These are phyloP conservation scores for Colletotrichum lupini DNA, from an alignment of 2,329 filamentous ascomycete genomes.

Conservation along the genomic window DNA sequence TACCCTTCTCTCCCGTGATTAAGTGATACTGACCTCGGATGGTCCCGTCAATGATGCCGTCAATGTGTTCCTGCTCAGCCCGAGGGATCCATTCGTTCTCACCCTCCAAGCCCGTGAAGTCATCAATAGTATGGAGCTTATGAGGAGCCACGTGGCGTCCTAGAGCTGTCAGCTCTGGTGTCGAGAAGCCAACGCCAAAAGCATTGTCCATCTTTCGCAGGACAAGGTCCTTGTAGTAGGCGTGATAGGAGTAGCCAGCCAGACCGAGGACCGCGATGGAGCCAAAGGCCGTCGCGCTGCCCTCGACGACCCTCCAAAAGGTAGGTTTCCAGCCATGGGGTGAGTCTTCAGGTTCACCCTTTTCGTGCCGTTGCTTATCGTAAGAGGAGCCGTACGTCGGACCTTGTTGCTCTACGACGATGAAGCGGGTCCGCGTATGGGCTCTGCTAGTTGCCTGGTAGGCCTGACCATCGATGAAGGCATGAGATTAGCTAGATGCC, in stretches of 20 bases:
- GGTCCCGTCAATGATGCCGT: constrained; percentile 70
- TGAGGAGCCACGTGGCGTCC: constrained; percentile 48
- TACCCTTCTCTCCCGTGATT: constrained; percentile 76
- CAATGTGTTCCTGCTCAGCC: constrained; percentile 70
- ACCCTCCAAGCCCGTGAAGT: constrained; percentile 38
- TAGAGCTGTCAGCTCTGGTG: constrained; percentile 67
- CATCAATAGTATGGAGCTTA: constrained; percentile 18
- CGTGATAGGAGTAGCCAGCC: constrained; percentile 48
- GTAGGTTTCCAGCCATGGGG: neutral
- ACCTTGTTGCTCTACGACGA: neutral
- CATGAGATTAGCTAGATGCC: neutral
- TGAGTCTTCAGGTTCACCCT: neutral
- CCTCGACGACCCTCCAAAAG: constrained; percentile 42
- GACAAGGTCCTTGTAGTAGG: constrained; percentile 74
- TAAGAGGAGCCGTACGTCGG: neutral
- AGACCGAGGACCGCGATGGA: constrained; percentile 42
- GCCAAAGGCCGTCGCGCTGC: constrained; percentile 43
- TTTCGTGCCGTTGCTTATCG: neutral
- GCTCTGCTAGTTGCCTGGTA: neutral
- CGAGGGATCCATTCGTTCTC: constrained; percentile 64
- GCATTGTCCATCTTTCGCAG: constrained; percentile 79
- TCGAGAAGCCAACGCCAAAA: constrained; percentile 75
- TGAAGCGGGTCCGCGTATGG: neutral
- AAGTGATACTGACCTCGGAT: constrained; percentile 73
- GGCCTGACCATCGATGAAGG: neutral